phyloP scores from a whole-genome alignment of 2,329 filamentous ascomycete genomes.

The Phaeophleospora eucalypticola region DNA sequence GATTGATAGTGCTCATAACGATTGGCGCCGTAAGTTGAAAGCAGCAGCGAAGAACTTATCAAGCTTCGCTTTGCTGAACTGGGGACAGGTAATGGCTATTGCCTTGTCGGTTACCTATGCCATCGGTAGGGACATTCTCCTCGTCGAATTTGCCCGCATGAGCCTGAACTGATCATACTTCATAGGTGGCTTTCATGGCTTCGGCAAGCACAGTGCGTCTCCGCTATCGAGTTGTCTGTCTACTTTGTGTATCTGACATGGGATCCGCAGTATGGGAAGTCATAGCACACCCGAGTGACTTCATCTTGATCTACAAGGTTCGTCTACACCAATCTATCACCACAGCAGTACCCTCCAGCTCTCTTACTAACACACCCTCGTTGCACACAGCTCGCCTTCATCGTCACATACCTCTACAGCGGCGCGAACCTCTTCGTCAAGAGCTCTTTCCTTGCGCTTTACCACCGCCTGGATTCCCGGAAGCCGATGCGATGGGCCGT shows the following conservation, averaged over 20 bases:
- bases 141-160: background rate
- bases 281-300: conserved; percentile 2
- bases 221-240: too few species aligned
- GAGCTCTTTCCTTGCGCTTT: conserved; percentile 13
- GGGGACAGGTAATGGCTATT: conserved; percentile 1
- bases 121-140: conserved; percentile 3
- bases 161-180: background rate
- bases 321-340: too few species aligned
- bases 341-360: too few species aligned
- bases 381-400: conserved; percentile 8
- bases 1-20: conserved; percentile 7
- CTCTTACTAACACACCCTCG: too few species aligned
- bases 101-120: conserved; percentile 10
- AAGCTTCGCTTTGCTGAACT: too few species aligned
- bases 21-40: conserved; percentile 9
- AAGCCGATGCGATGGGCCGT: conserved; percentile 14
- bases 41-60: background rate
- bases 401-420: conserved; percentile 8
- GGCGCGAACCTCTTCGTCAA: conserved; percentile 12
- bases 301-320: background rate
- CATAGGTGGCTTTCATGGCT: conserved; percentile 12
- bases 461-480: conserved; percentile 14
- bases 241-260: background rate
- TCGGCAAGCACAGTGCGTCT: conserved; percentile 10
- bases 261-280: background rate